A percentile compares a stretch with the other conserved stretches of the same genome.
Evolutionary conservation across 164 flowering plant species (phyloP).

Genomic region (Tinospora cordifolia): DNA sequence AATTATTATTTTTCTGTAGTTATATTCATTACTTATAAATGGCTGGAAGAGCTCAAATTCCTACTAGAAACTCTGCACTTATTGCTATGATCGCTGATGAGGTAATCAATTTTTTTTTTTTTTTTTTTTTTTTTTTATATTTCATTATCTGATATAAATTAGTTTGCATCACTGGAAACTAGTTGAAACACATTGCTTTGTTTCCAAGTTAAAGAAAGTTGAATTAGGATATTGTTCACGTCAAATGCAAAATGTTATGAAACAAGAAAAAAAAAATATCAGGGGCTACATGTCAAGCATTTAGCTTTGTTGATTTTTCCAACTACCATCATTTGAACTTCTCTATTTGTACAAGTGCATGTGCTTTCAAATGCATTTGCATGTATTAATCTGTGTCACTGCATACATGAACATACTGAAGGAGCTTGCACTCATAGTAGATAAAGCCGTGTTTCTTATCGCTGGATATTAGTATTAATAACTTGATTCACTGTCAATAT

Average conservation of each 20-base stretch:
- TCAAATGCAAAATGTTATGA: not conserved
- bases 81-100: conserved; percentile 91
- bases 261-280: not conserved
- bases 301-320: too few species aligned
- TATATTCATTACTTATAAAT: conserved; percentile 21
- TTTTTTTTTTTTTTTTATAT: not conserved
- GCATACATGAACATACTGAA: too few species aligned
- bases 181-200: not conserved
- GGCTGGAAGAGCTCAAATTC: conserved; percentile 56
- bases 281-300: not conserved
- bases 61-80: conserved; percentile 55
- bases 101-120: conserved; percentile 26
- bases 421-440: too few species aligned
- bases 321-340: too few species aligned
- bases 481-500: too few species aligned
- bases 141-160: not conserved
- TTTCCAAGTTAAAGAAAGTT: too few species aligned
- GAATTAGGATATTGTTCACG: too few species aligned
- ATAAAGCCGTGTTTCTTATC: too few species aligned
- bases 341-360: too few species aligned
- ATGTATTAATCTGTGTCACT: too few species aligned
- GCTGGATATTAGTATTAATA: too few species aligned
- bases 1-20: conserved; percentile 12
- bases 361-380: too few species aligned
- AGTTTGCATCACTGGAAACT: not conserved